Evolutionary conservation across 225 moss, liverwort and hornwort species (phyloP).

Genomic region (Pseudisothecium myosuroides): DNA sequence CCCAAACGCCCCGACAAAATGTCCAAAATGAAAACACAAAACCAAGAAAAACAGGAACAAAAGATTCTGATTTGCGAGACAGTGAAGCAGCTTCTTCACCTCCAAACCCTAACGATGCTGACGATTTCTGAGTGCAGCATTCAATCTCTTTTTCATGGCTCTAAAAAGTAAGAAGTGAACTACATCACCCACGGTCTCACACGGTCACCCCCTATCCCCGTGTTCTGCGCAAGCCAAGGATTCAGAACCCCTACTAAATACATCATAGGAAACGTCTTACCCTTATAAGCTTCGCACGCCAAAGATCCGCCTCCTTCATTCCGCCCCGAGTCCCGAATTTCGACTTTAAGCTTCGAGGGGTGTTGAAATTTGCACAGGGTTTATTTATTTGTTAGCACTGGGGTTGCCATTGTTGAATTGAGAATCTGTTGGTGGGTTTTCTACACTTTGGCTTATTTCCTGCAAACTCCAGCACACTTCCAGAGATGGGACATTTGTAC

Average conservation of each 20-base stretch:
- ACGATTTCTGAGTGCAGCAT: background rate
- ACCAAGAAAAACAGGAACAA: background rate
- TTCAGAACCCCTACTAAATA: background rate
- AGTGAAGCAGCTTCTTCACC: background rate
- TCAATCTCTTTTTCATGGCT: too few relatives aligned
- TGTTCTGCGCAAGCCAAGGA: background rate
- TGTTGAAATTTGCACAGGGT: background rate
- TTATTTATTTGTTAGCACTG: too few relatives aligned
- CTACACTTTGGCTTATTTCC: background rate
- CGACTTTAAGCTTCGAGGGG: background rate
- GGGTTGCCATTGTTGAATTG: background rate
- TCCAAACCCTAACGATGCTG: background rate
- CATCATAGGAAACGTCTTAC: background rate
- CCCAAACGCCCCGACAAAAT: background rate
- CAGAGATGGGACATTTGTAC: constrained; percentile 67
- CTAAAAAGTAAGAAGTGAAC: background rate
- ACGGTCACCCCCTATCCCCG: background rate
- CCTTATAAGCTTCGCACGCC: background rate
- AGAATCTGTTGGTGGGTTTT: background rate
- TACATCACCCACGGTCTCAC: background rate
- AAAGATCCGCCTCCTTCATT: background rate
- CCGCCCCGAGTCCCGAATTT: background rate
- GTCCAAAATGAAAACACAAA: background rate
- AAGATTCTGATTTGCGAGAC: background rate
- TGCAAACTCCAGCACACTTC: background rate